These are phyloP conservation scores for Diaporthe sp. DNA, from an alignment of 2,329 filamentous ascomycete species.

Conservation along the genomic window DNA sequence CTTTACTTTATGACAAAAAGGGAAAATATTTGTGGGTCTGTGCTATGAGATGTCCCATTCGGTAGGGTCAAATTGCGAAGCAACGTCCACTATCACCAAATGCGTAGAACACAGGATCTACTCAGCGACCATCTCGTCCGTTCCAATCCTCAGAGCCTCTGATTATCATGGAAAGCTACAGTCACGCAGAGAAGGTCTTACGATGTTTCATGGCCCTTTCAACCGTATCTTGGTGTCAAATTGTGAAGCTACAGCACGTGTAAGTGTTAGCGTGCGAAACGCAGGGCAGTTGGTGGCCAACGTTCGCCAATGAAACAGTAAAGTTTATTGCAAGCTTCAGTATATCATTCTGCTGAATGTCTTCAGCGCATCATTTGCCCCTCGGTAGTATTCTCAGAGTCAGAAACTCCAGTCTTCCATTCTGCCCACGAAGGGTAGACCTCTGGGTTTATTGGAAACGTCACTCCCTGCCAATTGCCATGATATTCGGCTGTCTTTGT, in stretches of 20 bases:
- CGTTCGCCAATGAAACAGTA: background rate
- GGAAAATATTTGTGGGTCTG: background rate
- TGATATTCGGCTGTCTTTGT: background rate
- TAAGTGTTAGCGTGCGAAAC: background rate
- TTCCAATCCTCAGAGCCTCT: no score
- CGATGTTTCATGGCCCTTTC: background rate
- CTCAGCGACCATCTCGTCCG: no score
- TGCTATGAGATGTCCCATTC: background rate
- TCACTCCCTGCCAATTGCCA: background rate
- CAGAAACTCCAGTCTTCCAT: background rate
- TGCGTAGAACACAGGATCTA: background rate
- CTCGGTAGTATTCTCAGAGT: background rate
- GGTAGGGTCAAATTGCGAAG: background rate
- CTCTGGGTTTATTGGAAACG: background rate
- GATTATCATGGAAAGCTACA: no score
- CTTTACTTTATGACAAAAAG: no score
- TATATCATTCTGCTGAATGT: background rate
- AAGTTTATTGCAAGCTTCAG: background rate
- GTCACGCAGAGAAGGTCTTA: background rate
- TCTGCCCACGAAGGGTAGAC: background rate
- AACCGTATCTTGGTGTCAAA: background rate
- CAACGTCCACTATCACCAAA: background rate
- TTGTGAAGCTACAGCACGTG: background rate
- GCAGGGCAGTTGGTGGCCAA: background rate
- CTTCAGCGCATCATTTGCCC: background rate